phyloP scores from a whole-genome alignment of 768 basidiomycete genomes.

The Calocybe cyanea region DNA sequence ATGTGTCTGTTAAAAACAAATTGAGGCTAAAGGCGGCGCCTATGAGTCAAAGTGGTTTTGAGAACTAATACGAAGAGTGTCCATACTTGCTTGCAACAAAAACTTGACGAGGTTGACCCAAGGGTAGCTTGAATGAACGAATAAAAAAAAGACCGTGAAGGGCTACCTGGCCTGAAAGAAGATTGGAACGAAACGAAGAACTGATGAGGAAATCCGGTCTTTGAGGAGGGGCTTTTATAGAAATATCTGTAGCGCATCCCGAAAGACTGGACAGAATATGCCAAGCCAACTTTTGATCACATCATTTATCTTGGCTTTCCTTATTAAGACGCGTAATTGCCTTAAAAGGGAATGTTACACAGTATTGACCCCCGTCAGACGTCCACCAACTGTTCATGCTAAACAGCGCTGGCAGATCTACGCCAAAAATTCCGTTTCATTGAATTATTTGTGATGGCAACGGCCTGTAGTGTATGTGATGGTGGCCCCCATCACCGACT shows the following conservation, averaged over 20 bases:
- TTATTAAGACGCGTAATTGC: conserved; percentile 29
- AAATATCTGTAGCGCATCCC: neutral
- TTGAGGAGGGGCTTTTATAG: conserved; percentile 17
- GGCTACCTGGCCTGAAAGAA: conserved; percentile 38
- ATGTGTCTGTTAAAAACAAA: conserved; percentile 4
- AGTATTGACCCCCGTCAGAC: conserved; percentile 21
- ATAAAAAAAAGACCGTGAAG: conserved; percentile 27
- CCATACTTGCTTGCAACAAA: conserved; percentile 22
- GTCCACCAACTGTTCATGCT: conserved; percentile 3
- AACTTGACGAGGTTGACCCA: conserved; percentile 26
- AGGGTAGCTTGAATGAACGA: conserved; percentile 18
- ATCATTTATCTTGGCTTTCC: conserved; percentile 29
- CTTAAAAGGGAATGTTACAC: conserved; percentile 1
- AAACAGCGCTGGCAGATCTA: conserved; percentile 7
- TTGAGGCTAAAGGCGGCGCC: neutral
- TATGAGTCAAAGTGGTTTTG: neutral
- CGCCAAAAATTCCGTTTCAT: neutral
- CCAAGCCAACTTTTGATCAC: neutral
- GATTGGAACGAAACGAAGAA: conserved; percentile 19
- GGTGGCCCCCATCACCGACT: neutral
- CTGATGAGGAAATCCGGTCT: conserved; percentile 1
- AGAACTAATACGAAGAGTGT: conserved; percentile 1
- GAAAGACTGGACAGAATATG: conserved; percentile 1
- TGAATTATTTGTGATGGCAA: neutral
- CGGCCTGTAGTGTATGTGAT: neutral